Evolutionary conservation across 495 filamentous ascomycete species (phyloP), one percentile per base, ranked within the genome.

Genomic region (Penicillium robsamsonii): DNA sequence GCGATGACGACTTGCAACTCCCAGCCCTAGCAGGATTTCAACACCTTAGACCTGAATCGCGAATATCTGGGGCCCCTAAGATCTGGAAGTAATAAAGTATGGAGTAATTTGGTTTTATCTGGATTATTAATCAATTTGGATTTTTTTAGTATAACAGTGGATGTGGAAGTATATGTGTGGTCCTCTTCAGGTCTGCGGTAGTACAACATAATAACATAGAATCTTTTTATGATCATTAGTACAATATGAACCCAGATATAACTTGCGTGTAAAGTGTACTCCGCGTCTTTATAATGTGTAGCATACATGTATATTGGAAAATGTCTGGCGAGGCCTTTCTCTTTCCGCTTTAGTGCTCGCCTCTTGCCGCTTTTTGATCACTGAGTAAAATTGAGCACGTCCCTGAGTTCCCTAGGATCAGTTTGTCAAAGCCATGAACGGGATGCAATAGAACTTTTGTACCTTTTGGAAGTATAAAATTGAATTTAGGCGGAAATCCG

Each of bases 1-100:
- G 24, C 17, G 57, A 67, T 67, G 65, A 67, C 65, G 65, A 62
- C 48, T 46, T 44, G 33, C 5, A 44, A 27, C 43, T 15, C 1
- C 20, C 5, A 27, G 7, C 15, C 5, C 24, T n/a, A 38, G 6
- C 25, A 27, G 13, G 43, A 22, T 58, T 48, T 37, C 35, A 58
- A 54, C 40, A 40, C 24, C 27, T 1, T 5, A 2, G 18, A n/a
- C n/a, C n/a, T 18, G 11, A 51, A 51, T 51, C 35, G 35, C 49
- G 49, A 51, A 51, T 41, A 18, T 40, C 13, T 13, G 41, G 20
- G 13, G n/a, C 3, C n/a, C 10, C 29, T 30, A 10, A 33, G 9
- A 33, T 33, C 30, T 33, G 25, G 25, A 27, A 27, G 6, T 27
- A 27, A 27, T 27, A 27, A 27, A 0, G 25, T 27, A 5, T 27